Evolutionary conservation across 345 rosid species (phyloP).

Genomic region (Hibiscus trionum): DNA sequence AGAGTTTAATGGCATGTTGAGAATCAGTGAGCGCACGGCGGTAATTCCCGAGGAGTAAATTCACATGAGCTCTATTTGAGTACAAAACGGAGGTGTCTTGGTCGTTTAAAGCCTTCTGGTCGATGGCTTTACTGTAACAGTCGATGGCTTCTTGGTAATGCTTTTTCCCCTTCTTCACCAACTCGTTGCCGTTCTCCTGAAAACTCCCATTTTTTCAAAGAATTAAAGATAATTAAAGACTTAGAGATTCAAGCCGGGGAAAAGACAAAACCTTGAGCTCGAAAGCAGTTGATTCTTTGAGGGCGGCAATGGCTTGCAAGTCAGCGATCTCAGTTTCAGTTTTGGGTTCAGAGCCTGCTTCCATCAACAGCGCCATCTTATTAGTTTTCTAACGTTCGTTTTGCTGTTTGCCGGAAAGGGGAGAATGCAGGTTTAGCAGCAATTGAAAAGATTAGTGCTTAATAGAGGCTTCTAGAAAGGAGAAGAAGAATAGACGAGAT

Average conservation of each 20-base stretch:
- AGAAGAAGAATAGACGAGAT: too few relatives aligned
- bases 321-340: conserved; percentile 62
- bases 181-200: conserved; percentile 81
- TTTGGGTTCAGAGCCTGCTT: conserved; percentile 57
- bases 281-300: conserved; percentile 83
- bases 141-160: conserved; percentile 74
- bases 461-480: too few relatives aligned
- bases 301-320: conserved; percentile 58
- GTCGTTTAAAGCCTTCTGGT: conserved; percentile 52
- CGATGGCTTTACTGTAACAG: conserved; percentile 73
- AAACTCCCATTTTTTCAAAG: not conserved
- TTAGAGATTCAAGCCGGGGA: not conserved
- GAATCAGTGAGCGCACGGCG: conserved; percentile 79
- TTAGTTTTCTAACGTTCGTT: not conserved
- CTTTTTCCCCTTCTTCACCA: conserved; percentile 80
- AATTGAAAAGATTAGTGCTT: not conserved
- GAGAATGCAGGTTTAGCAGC: not conserved
- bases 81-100: conserved; percentile 57
- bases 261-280: conserved; percentile 59
- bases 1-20: conserved; percentile 56
- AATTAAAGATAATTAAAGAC: not conserved
- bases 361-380: conserved; percentile 86
- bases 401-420: not conserved
- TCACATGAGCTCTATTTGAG: conserved; percentile 84
- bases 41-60: conserved; percentile 65